Evolutionary conservation across 2,329 filamentous ascomycete genomes (phyloP).

Genomic region (Aureobasidium sp.): DNA sequence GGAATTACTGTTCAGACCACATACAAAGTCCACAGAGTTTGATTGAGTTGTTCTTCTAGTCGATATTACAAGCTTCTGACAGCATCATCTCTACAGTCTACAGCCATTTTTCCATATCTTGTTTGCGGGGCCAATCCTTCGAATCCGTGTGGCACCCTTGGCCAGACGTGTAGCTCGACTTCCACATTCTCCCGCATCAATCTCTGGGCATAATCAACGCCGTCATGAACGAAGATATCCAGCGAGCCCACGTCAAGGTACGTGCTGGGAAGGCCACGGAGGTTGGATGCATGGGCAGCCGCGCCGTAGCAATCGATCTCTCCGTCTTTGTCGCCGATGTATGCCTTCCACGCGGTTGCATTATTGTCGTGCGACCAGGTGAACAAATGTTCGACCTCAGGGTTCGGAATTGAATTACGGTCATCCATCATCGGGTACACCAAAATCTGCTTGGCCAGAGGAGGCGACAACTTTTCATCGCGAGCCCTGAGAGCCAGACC

Average conservation of each 20-base stretch:
- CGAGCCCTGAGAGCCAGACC: conserved; percentile 22
- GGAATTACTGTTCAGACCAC: background rate
- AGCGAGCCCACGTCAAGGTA: conserved; percentile 41
- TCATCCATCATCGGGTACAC: conserved; percentile 46
- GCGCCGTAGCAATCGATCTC: conserved; percentile 21
- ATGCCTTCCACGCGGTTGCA: conserved; percentile 36
- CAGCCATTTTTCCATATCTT: conserved; percentile 9
- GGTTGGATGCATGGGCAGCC: conserved; percentile 20
- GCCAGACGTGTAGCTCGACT: conserved; percentile 40
- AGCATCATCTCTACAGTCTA: conserved; percentile 6
- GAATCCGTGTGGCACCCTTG: conserved; percentile 37
- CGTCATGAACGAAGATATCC: conserved; percentile 41
- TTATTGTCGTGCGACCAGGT: conserved; percentile 36
- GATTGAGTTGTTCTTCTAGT: background rate
- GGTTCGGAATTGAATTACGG: conserved; percentile 29
- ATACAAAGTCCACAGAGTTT: background rate
- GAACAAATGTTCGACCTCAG: conserved; percentile 29
- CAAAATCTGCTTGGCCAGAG: conserved; percentile 33
- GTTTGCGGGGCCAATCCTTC: conserved; percentile 25
- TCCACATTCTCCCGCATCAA: conserved; percentile 38
- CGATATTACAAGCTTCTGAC: conserved; percentile 9
- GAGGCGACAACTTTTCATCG: conserved; percentile 18
- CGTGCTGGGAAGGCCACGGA: conserved; percentile 35
- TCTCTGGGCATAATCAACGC: conserved; percentile 34
- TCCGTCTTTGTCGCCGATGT: conserved; percentile 29